Evolutionary conservation across 192 early-diverging fungal genomes (phyloP).

Genomic region (Rhizophagus clarus): DNA sequence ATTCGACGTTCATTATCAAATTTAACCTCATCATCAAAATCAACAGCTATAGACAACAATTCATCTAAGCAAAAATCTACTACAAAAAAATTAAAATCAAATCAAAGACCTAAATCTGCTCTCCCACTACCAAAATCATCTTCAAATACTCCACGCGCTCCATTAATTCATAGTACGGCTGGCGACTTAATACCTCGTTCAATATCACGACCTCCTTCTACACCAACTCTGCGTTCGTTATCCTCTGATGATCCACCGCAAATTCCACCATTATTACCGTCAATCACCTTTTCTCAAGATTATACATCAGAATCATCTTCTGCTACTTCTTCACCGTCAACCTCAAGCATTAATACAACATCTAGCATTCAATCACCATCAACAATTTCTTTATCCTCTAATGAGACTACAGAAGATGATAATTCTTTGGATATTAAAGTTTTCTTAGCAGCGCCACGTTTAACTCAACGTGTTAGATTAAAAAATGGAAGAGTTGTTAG

Average conservation of each 20-base stretch:
- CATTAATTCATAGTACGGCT: neutral
- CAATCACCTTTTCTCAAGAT: neutral
- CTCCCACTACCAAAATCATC: neutral
- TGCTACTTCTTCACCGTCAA: neutral
- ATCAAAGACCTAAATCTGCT: neutral
- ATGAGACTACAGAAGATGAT: neutral
- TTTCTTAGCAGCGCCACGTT: constrained; percentile 20
- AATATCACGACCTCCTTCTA: neutral
- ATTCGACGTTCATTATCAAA: neutral
- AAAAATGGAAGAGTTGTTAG: constrained; percentile 43
- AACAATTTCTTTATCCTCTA: constrained; percentile 7
- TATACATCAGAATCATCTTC: neutral
- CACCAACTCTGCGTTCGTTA: neutral
- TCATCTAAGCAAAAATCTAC: neutral
- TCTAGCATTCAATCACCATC: neutral
- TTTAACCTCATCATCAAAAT: neutral
- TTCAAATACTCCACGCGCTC: neutral
- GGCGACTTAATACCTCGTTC: neutral
- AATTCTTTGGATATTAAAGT: constrained; percentile 16
- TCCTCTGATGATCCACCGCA: neutral
- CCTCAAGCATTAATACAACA: neutral
- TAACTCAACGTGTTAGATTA: constrained; percentile 46
- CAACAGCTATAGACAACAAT: neutral
- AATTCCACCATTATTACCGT: neutral
- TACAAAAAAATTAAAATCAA: neutral